A percentile compares a stretch with the other conserved stretches of the same genome.
Conservation (phyloP, 2,329 filamentous ascomycete species). For the Stachybotrys chartarum region DNA sequence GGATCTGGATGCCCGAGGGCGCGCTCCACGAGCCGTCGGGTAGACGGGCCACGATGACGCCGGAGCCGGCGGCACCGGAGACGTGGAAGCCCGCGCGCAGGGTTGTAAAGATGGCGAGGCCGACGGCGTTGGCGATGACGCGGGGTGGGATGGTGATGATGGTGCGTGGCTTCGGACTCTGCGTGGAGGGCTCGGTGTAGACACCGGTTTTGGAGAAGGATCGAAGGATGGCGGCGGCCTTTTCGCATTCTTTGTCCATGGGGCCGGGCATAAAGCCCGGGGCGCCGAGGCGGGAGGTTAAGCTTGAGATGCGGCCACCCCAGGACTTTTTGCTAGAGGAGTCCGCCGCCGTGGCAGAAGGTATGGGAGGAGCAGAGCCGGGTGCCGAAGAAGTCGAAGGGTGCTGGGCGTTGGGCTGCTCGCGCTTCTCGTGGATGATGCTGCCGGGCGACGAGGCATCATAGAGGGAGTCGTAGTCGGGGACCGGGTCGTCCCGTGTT, state of each 20-base stretch:
- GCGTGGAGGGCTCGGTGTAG: constrained; percentile 31
- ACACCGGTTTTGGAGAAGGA: constrained; percentile 71
- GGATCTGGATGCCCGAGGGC: constrained; percentile 74
- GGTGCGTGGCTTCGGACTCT: constrained; percentile 32
- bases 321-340: constrained; percentile 11
- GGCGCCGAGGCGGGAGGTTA: constrained; percentile 51
- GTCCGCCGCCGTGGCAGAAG: background rate
- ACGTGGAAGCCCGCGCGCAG: constrained; percentile 60
- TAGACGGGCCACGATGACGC: constrained; percentile 55
- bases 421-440: background rate
- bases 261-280: constrained; percentile 84
- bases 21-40: constrained; percentile 68
- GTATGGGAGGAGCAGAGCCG: background rate
- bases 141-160: constrained; percentile 47
- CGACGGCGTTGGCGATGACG: constrained; percentile 59
- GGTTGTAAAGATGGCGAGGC: constrained; percentile 66
- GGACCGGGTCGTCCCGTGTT: background rate
- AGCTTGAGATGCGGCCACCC: constrained; percentile 21
- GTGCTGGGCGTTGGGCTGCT: constrained; percentile 1
- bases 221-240: constrained; percentile 75
- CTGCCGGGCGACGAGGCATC: background rate
- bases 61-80: constrained; percentile 60
- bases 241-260: constrained; percentile 84
- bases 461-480: background rate
- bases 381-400: background rate